Conservation (phyloP, 2,329 filamentous ascomycete species). For the Arthroderma sp. region DNA sequence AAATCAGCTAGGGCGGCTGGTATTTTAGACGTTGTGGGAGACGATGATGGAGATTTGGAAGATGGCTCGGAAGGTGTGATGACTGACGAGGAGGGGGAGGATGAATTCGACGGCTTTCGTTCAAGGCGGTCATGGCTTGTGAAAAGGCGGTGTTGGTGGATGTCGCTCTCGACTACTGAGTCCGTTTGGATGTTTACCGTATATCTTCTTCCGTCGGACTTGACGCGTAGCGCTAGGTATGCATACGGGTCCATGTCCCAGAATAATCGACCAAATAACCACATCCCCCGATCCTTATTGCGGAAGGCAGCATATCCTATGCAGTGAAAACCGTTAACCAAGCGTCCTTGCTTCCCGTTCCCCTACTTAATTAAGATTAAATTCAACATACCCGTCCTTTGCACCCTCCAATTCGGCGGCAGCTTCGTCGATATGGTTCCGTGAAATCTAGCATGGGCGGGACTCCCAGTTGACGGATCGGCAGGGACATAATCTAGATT, state of each 20-base stretch:
- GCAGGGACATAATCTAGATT: slow-evolving; percentile 53
- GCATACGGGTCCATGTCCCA: slow-evolving; percentile 86
- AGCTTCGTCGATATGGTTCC: slow-evolving; percentile 79
- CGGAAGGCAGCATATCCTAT: slow-evolving; percentile 85
- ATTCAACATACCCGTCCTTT: slow-evolving; percentile 25
- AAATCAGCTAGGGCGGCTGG: slow-evolving; percentile 27
- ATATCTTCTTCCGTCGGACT: slow-evolving; percentile 82
- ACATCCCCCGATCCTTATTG: slow-evolving; percentile 61
- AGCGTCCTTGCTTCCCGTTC: too few relatives aligned
- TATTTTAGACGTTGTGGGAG: slow-evolving; percentile 12
- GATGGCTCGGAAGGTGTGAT: slow-evolving; percentile 10
- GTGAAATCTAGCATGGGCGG: slow-evolving; percentile 66
- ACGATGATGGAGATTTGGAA: slow-evolving; percentile 2
- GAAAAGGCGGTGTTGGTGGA: slow-evolving; percentile 84
- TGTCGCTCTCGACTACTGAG: slow-evolving; percentile 80
- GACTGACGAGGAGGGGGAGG: slow-evolving; percentile 7
- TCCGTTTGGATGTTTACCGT: slow-evolving; percentile 94
- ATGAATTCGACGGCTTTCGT: slow-evolving; percentile 8
- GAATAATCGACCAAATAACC: slow-evolving; percentile 70
- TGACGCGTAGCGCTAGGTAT: slow-evolving; percentile 77
- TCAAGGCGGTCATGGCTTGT: slow-evolving; percentile 27
- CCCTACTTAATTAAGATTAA: background rate
- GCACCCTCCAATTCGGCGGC: slow-evolving; percentile 46
- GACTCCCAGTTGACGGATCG: slow-evolving; percentile 29
- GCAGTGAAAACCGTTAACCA: background rate